phyloP scores from a whole-genome alignment of 2,329 filamentous ascomycete species.

The Blastomyces silverae region DNA sequence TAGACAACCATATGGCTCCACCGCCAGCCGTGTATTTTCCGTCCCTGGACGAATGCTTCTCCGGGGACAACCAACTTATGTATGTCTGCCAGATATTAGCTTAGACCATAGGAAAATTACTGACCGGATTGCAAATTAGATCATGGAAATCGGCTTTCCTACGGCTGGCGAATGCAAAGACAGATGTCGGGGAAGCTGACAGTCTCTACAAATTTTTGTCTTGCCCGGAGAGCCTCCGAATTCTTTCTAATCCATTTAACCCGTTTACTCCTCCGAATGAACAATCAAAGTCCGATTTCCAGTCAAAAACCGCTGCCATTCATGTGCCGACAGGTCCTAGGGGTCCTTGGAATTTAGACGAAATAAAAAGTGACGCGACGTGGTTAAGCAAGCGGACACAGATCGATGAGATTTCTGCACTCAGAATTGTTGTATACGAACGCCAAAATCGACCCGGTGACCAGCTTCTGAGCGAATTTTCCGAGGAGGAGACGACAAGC shows the following conservation, averaged over 20 bases:
- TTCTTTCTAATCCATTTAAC: conserved; percentile 62
- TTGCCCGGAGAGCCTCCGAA: conserved; percentile 59
- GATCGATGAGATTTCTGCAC: conserved; percentile 73
- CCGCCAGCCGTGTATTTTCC: conserved; percentile 71
- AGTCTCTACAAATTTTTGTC: conserved; percentile 63
- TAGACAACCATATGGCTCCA: conserved; percentile 56
- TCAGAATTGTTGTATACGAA: conserved; percentile 75
- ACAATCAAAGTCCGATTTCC: conserved; percentile 64
- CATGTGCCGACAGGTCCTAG: conserved; percentile 65
- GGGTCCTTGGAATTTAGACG: conserved; percentile 63
- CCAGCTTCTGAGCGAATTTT: conserved; percentile 64
- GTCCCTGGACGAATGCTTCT: conserved; percentile 76
- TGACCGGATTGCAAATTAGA: conserved; percentile 40
- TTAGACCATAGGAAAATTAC: background rate
- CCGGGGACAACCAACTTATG: conserved; percentile 72
- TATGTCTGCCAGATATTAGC: conserved; percentile 37
- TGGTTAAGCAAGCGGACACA: conserved; percentile 76
- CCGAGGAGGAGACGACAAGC: conserved; percentile 69
- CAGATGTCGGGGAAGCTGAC: conserved; percentile 47
- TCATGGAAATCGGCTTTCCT: conserved; percentile 54
- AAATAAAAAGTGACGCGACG: conserved; percentile 74
- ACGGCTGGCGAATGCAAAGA: conserved; percentile 41
- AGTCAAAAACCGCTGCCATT: conserved; percentile 80
- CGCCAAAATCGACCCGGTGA: conserved; percentile 71
- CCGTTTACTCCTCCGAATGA: conserved; percentile 59